phyloP scores from a whole-genome alignment of 768 basidiomycete species.

The Paxillus rubicundulus region DNA sequence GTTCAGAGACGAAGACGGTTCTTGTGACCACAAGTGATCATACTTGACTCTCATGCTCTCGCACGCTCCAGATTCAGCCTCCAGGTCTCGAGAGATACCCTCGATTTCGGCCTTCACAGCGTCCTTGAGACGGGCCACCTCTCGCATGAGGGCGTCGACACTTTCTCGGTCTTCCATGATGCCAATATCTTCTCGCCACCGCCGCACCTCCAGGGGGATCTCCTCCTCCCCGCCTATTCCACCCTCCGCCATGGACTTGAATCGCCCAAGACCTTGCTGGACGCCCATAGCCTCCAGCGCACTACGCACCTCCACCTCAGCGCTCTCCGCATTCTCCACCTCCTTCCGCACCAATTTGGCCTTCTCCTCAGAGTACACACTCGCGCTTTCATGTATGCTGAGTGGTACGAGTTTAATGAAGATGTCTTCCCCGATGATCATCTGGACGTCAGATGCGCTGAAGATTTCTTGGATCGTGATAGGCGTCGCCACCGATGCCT shows the following conservation, averaged over 20 bases:
- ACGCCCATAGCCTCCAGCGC: slow-evolving; percentile 81
- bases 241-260: slow-evolving; percentile 68
- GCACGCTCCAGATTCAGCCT: slow-evolving; percentile 82
- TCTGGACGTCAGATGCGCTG: slow-evolving; percentile 85
- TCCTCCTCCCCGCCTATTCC: slow-evolving; percentile 61
- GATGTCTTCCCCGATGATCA: slow-evolving; percentile 89
- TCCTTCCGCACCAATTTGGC: slow-evolving; percentile 90
- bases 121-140: slow-evolving; percentile 58
- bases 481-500: slow-evolving; percentile 74
- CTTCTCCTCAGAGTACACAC: slow-evolving; percentile 97
- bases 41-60: slow-evolving; percentile 87
- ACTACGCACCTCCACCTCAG: slow-evolving; percentile 77
- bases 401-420: slow-evolving; percentile 87
- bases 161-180: slow-evolving; percentile 66
- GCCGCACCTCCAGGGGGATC: slow-evolving; percentile 65
- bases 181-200: slow-evolving; percentile 72
- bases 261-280: slow-evolving; percentile 65
- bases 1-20: slow-evolving; percentile 72
- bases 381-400: slow-evolving; percentile 93
- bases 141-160: slow-evolving; percentile 59
- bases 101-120: slow-evolving; percentile 62
- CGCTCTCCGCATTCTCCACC: slow-evolving; percentile 81
- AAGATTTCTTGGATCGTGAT: slow-evolving; percentile 96
- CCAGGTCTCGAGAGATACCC: slow-evolving; percentile 61
- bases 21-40: slow-evolving; percentile 83